These are phyloP conservation scores for Macrolepiota fuliginosa DNA, from an alignment of 768 basidiomycete genomes.

Conservation along the genomic window DNA sequence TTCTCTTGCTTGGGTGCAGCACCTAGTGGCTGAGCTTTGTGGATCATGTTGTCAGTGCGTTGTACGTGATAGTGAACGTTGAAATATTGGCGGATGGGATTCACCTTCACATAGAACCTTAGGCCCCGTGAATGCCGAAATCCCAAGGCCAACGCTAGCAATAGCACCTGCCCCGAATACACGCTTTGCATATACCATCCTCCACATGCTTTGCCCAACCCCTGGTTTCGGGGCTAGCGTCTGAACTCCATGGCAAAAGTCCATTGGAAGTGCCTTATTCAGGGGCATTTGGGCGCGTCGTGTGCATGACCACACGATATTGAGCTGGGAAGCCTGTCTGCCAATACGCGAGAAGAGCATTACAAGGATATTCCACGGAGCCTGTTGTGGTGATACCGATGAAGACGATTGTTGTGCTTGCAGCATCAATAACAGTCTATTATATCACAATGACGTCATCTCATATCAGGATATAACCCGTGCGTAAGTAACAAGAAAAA, in stretches of 20 bases:
- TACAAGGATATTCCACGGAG: no score
- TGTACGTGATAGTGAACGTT: not conserved
- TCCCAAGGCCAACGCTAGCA: conserved; percentile 42
- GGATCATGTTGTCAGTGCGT: not conserved
- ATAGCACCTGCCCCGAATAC: conserved; percentile 31
- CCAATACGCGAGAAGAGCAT: conserved; percentile 3
- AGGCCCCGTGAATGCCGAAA: conserved; percentile 32
- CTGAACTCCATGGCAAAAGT: not conserved
- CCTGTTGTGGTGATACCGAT: not conserved
- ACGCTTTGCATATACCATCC: not conserved
- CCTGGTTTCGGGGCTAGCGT: not conserved
- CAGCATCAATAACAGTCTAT: no score
- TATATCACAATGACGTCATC: not conserved
- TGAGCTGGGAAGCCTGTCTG: not conserved
- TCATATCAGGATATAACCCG: not conserved
- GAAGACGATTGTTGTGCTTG: not conserved
- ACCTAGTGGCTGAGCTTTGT: not conserved
- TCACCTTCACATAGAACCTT: conserved; percentile 55
- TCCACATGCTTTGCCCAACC: not conserved
- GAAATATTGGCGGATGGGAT: conserved; percentile 13
- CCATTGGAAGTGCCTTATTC: not conserved
- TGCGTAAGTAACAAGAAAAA: no score
- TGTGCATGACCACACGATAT: not conserved
- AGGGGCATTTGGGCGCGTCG: not conserved
- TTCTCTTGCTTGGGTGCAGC: not conserved